Percentiles rank a stretch among this genome's conserved stretches.
phyloP scores from a whole-genome alignment of 257 asterid species.

The Nicotiana knightiana region DNA sequence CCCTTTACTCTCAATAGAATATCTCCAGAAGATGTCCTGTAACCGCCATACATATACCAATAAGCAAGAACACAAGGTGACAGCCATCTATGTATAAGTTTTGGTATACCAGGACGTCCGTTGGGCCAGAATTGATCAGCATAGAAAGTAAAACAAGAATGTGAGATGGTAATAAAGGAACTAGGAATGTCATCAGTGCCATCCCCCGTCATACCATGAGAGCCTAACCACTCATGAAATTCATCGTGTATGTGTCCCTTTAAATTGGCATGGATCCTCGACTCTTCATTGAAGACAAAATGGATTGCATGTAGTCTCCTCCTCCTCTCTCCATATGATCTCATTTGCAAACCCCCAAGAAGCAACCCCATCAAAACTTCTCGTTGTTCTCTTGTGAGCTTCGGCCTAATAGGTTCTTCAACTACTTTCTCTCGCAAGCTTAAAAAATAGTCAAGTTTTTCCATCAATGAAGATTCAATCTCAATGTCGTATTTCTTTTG shows the following conservation, averaged over 20 bases:
- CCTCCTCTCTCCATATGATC: conserved; percentile 35
- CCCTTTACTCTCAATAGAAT: conserved; percentile 69
- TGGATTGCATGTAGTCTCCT: conserved; percentile 33
- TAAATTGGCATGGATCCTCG: conserved; percentile 40
- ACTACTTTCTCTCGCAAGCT: conserved; percentile 36
- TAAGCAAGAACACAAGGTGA: conserved; percentile 88
- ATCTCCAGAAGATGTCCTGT: conserved; percentile 72
- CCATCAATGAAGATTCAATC: conserved; percentile 52
- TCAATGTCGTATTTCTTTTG: conserved; percentile 66
- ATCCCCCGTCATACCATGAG: conserved; percentile 18
- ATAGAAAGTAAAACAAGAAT: conserved; percentile 57
- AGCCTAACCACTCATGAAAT: conserved; percentile 73
- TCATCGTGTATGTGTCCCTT: conserved; percentile 51
- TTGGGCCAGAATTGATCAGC: conserved; percentile 76
- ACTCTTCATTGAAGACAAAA: conserved; percentile 55
- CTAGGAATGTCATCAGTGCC: conserved; percentile 32
- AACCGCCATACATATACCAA: conserved; percentile 93
- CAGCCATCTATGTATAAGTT: conserved; percentile 81
- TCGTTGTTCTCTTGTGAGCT: conserved; percentile 73
- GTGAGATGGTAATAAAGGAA: conserved; percentile 48
- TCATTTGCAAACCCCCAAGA: conserved; percentile 60
- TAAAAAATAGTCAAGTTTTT: conserved; percentile 45
- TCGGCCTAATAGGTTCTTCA: conserved; percentile 34
- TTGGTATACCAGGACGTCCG: conserved; percentile 57
- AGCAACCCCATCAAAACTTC: conserved; percentile 72